Evolutionary conservation across 768 basidiomycete species (phyloP), one percentile per base, ranked within the genome.

Genomic region (Tephrocybe rancida): DNA sequence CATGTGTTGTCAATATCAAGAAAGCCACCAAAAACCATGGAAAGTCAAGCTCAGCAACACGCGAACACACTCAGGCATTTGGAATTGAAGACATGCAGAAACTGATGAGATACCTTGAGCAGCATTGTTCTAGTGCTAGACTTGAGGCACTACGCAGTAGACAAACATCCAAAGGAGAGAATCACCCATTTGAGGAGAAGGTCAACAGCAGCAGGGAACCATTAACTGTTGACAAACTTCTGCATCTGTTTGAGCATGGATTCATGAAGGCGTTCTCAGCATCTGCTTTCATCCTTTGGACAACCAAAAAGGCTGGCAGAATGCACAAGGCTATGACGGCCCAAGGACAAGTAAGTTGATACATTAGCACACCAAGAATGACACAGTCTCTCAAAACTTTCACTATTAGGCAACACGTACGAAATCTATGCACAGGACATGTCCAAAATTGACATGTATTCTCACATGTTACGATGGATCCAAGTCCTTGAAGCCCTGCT

Each of bases 381-480:
- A 32, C 13, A 32, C 7, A 32, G 30, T 60, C n/a, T n/a, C n/a
- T n/a, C n/a, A n/a, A n/a, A n/a, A n/a, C n/a, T n/a, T n/a, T n/a
- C n/a, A 19, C 14, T 46, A 9, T 27, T 30, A 68, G 61, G 61
- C 30, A 67, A 71, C 27, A 57, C 49, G 4, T 75, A 73, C 46
- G 38, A 71, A n/a, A 72, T 76, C 14, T 74, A 71, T 56, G 54
- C 66, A 49, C 67, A 68, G 26, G 64, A 72, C 34, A 54, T 67
- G 3, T 62, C 57, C 1, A 66, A 62, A n/a, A 61, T 65, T 1
- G 65, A 72, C 50, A 62, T 69, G 61, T 66, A 60, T 44, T 51
- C 57, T 0, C 65, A 70, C 48, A 54, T 74, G 1, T n/a, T 47
- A 6, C 16, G 53, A 3, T 74, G 68, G 68, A 30, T 62, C 2